Conservation (phyloP, 2,329 filamentous ascomycete genomes). For the Exophiala xenobiotica region DNA sequence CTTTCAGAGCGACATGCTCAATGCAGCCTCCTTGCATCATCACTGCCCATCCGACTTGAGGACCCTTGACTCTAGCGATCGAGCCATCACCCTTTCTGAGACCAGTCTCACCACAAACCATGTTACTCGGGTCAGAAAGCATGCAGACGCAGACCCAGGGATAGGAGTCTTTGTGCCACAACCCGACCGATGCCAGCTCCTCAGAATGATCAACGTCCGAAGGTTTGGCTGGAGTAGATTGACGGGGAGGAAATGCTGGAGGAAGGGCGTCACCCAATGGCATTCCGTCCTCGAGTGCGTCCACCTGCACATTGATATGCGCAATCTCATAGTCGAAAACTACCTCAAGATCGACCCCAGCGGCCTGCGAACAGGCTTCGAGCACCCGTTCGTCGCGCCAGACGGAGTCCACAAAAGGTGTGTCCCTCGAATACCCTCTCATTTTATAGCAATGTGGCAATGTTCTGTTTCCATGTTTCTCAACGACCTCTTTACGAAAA, state of each 20-base stretch:
- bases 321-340: constrained; percentile 31
- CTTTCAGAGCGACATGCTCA: constrained; percentile 32
- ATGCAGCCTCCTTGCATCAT: constrained; percentile 35
- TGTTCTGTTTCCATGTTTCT: constrained; percentile 35
- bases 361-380: constrained; percentile 25
- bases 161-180: constrained; percentile 29
- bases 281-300: constrained; percentile 29
- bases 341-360: constrained; percentile 31
- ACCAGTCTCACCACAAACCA: constrained; percentile 35
- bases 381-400: constrained; percentile 30
- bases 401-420: constrained; percentile 36
- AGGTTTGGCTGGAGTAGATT: not conserved
- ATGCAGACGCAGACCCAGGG: constrained; percentile 36
- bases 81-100: constrained; percentile 31
- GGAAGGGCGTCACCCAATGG: constrained; percentile 7
- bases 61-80: constrained; percentile 24
- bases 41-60: constrained; percentile 31
- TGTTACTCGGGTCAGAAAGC: constrained; percentile 32
- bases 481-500: constrained; percentile 30
- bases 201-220: constrained; percentile 9
- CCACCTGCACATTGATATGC: constrained; percentile 33
- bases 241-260: constrained; percentile 13
- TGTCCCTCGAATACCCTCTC: constrained; percentile 36
- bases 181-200: constrained; percentile 17
- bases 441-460: constrained; percentile 32